These are phyloP conservation scores for Boletellus sp. DNA, from an alignment of 1,284 basidiomycete genomes.

Conservation along the genomic window DNA sequence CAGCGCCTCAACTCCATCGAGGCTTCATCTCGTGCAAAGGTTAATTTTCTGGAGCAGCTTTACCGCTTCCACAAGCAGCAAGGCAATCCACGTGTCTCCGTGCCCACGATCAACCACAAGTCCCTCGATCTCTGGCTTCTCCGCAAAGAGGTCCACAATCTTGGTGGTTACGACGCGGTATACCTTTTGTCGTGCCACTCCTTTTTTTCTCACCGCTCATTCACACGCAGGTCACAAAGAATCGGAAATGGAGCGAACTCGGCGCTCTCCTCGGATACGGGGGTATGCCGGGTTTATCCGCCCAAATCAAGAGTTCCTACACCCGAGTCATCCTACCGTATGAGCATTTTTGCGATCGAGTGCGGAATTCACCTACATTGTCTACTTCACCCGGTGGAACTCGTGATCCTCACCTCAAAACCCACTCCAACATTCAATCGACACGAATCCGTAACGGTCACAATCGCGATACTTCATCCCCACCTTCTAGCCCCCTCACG, in stretches of 20 bases:
- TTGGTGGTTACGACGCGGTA: conserved; percentile 86
- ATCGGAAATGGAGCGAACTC: conserved; percentile 84
- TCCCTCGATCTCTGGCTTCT: conserved; percentile 91
- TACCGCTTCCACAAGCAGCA: conserved; percentile 91
- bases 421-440: conserved; percentile 40
- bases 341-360: conserved; percentile 83
- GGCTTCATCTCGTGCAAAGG: conserved; percentile 92
- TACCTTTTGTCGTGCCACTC: conserved; percentile 29
- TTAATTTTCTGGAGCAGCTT: conserved; percentile 96
- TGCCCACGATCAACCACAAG: conserved; percentile 91
- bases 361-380: conserved; percentile 58
- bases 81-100: conserved; percentile 80
- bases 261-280: conserved; percentile 80
- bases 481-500: conserved; percentile 69
- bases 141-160: conserved; percentile 84
- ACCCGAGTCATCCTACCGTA: conserved; percentile 89
- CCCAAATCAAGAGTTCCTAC: conserved; percentile 89
- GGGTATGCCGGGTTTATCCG: conserved; percentile 78
- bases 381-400: conserved; percentile 37
- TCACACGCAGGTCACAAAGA: conserved; percentile 61
- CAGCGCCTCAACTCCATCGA: conserved; percentile 97
- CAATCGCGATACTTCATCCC: conserved; percentile 38
- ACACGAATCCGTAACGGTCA: conserved; percentile 39
- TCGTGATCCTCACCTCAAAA: conserved; percentile 43
- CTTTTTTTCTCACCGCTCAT: conserved; percentile 26